Evolutionary conservation across 2,329 filamentous ascomycete species (phyloP), one percentile per base, ranked within the genome.

Genomic region (Aspergillus eucalypticola): DNA sequence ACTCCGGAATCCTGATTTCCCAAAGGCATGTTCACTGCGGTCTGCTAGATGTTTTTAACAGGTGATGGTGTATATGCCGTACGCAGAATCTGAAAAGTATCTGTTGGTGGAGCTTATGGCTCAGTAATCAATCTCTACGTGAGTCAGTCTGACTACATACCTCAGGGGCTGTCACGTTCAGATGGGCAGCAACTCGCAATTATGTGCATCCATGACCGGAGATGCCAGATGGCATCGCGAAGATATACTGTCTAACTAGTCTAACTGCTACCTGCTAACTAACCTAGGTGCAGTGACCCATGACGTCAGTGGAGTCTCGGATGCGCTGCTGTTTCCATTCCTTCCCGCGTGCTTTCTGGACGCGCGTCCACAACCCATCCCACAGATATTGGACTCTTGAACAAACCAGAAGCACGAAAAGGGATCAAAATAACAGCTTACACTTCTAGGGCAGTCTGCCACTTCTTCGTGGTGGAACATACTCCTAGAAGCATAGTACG

Each of bases 1-100:
- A 79, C 76, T 63, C 81, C 81, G 48, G 72, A 67, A 61, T 76
- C 67, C 66, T 71, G 64, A 25, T 67, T 67, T 54, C 32, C 11
- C 5, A 61, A 64, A 32, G 53, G 53, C 53, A 55, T 55, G 5
- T 23, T 55, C 21, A 17, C 6, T n/a, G 35, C 23, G 25, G 17
- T n/a, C 10, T 42, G 41, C 39, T 55, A 29, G 25, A 27, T 27
- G 3, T 27, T 19, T 5, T 8, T 17, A 46, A 2, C 8, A 17
- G n/a, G 32, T 3, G 42, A 23, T 3, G 19, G 23, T 32, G 44
- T n/a, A 8, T 15, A 5, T 10, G 19, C n/a, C 2, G 11, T 48
- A 49, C n/a, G 23, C 11, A n/a, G 21, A n/a, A 27, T 19, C 3
- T 29, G 44, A 44, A 4, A 23, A 23, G 27, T 29, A 29, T 29